phyloP scores from a whole-genome alignment of 2,329 filamentous ascomycete species.

The Lasiodiplodia citricola region DNA sequence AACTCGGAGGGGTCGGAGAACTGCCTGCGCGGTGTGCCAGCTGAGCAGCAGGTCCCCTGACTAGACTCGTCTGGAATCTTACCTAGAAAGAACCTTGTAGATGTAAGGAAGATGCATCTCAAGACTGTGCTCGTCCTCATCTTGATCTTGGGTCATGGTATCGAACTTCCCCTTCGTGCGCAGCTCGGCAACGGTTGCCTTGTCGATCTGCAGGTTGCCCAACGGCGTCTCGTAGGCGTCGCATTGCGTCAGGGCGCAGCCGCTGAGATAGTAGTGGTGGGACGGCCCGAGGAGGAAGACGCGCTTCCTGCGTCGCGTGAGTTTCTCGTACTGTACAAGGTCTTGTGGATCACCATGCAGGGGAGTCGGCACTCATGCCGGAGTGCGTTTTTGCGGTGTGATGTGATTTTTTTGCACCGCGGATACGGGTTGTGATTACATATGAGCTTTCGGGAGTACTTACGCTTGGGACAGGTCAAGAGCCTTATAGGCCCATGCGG shows the following conservation, averaged over 20 bases:
- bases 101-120: conserved; percentile 98
- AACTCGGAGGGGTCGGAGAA: conserved; percentile 57
- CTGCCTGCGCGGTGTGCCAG: conserved; percentile 32
- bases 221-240: conserved; percentile 75
- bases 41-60: not conserved
- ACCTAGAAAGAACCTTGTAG: conserved; percentile 72
- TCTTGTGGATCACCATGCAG: not conserved
- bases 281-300: conserved; percentile 93
- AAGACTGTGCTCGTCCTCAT: conserved; percentile 87
- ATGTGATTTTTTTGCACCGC: not conserved
- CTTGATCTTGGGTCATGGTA: conserved; percentile 68
- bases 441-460: conserved; percentile 33
- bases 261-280: conserved; percentile 80
- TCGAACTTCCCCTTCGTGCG: conserved; percentile 62
- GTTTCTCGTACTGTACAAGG: not conserved
- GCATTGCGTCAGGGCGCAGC: conserved; percentile 77
- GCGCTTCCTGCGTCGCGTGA: conserved; percentile 65
- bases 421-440: not conserved
- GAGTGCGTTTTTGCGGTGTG: not conserved
- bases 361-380: not conserved
- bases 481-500: conserved; percentile 91
- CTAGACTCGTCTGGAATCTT: conserved; percentile 19
- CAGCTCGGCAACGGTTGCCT: conserved; percentile 58
- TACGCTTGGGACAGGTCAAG: conserved; percentile 80
- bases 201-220: conserved; percentile 71